Evolutionary conservation across 1,284 basidiomycete species (phyloP).

Genomic region (Rhodotorula sp.): DNA sequence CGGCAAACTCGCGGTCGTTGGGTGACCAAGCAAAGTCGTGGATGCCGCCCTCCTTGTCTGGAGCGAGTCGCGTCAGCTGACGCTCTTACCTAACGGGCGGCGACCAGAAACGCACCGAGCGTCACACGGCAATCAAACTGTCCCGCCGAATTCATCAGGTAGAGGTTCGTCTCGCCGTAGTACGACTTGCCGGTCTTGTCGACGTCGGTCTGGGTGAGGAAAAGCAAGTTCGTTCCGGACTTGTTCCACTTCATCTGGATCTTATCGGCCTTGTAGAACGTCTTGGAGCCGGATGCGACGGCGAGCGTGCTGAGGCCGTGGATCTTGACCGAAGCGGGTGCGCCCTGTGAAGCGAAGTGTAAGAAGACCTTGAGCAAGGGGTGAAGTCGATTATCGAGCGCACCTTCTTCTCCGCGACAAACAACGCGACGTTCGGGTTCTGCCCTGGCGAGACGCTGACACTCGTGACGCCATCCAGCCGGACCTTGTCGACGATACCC

Average conservation of each 20-base stretch:
- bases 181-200: slow-evolving; percentile 97
- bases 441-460: slow-evolving; percentile 76
- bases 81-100: not conserved
- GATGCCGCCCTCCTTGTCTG: slow-evolving; percentile 94
- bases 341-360: slow-evolving; percentile 58
- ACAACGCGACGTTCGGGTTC: slow-evolving; percentile 81
- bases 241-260: slow-evolving; percentile 95
- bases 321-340: slow-evolving; percentile 85
- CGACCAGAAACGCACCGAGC: slow-evolving; percentile 54
- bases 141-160: slow-evolving; percentile 89
- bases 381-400: not conserved
- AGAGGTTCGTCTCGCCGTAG: slow-evolving; percentile 95
- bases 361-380: not conserved
- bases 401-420: slow-evolving; percentile 90
- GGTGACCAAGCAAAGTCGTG: slow-evolving; percentile 97
- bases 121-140: slow-evolving; percentile 90
- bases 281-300: slow-evolving; percentile 68
- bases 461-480: slow-evolving; percentile 73
- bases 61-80: not conserved
- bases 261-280: slow-evolving; percentile 94
- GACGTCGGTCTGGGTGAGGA: slow-evolving; percentile 92
- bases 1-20: slow-evolving; percentile 87
- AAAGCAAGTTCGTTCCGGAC: slow-evolving; percentile 68
- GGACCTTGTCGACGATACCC: slow-evolving; percentile 76
- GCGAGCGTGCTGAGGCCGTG: slow-evolving; percentile 69